Evolutionary conservation across 164 flowering plant species (phyloP), one percentile per base, ranked within the genome.

Genomic region (Magnolia kwangsiensis): DNA sequence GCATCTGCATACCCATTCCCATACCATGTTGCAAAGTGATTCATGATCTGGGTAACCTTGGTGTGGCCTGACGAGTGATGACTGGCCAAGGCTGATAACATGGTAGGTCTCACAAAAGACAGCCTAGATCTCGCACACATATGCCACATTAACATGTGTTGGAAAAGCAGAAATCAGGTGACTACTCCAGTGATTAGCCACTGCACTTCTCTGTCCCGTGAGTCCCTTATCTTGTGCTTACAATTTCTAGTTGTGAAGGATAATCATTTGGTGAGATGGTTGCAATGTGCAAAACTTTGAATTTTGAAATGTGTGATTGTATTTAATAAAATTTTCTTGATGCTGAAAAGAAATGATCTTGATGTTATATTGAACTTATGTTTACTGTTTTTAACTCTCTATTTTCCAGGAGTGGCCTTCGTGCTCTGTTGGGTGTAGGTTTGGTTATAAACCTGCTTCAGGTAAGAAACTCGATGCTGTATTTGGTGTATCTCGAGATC

Each of bases 401-500:
- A 59, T 49, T 78, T 16, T 78, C 8, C 73, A 96, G 99, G 98
- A 89, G 70, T 91, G 84, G 86, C 81, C 76, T 24, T 69, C 89
- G 69, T 96, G 99, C 86, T 74, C 88, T n/a, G 97, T 94, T 74
- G 92, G 93, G 24, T 96, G 99, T 72, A 85, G 83, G 59, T 89
- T 89, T 87, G 93, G 86, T 65, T 77, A 9, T 81, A 71, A 80
- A 61, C 10, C 51, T 8, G 20, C 19, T 2, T 24, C 81, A 1
- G 63, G 21, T 69, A 84, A 72, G 85, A 86, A 81, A 71, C 84
- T 86, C 64, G 99, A 96, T 86, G 99, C 97, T 77, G 85, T 78
- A n/a, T 88, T 96, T 86, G 93, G 93, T 58, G 51, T 81, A 50
- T 76, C 81, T 75, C 83, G 81, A 24, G 74, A 78, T 73, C 70